Evolutionary conservation across 257 asterid genomes (phyloP).

Genomic region (Nicotiana sylvestris): DNA sequence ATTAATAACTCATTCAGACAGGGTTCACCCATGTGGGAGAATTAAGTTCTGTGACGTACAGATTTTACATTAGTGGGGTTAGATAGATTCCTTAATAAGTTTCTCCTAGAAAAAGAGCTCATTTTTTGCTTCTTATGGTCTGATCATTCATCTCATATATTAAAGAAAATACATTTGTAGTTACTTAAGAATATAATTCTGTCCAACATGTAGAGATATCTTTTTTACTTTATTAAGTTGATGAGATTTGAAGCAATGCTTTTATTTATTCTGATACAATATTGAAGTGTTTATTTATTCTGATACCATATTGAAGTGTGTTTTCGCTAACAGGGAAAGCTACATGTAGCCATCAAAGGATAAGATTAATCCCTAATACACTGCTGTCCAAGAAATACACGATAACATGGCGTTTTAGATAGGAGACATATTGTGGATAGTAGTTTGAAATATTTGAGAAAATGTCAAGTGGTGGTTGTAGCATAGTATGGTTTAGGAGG

Average conservation of each 20-base stretch:
- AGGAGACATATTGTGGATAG: not conserved
- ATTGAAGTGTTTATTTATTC: not conserved
- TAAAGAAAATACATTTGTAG: not conserved
- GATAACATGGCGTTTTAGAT: slow-evolving; percentile 18
- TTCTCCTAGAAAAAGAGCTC: slow-evolving; percentile 5
- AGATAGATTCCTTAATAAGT: slow-evolving; percentile 12
- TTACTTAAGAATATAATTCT: not conserved
- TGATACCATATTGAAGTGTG: not conserved
- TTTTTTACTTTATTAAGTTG: not conserved
- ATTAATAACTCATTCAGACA: not conserved
- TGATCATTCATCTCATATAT: not conserved
- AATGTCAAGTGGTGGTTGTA: slow-evolving; percentile 64
- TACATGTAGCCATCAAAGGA: slow-evolving; percentile 17
- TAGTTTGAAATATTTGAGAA: slow-evolving; percentile 15
- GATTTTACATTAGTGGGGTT: not conserved
- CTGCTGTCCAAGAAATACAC: slow-evolving; percentile 16
- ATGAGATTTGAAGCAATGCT: not conserved
- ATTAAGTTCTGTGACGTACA: slow-evolving; percentile 10
- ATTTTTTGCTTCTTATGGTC: not conserved
- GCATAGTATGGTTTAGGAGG: slow-evolving; percentile 94
- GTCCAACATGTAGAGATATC: not conserved
- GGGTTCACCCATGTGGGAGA: slow-evolving; percentile 24
- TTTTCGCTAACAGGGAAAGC: slow-evolving; percentile 16
- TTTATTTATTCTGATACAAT: no score
- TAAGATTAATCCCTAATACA: slow-evolving; percentile 13